phyloP scores from a whole-genome alignment of 345 rosid genomes.

The Populus deltoides region DNA sequence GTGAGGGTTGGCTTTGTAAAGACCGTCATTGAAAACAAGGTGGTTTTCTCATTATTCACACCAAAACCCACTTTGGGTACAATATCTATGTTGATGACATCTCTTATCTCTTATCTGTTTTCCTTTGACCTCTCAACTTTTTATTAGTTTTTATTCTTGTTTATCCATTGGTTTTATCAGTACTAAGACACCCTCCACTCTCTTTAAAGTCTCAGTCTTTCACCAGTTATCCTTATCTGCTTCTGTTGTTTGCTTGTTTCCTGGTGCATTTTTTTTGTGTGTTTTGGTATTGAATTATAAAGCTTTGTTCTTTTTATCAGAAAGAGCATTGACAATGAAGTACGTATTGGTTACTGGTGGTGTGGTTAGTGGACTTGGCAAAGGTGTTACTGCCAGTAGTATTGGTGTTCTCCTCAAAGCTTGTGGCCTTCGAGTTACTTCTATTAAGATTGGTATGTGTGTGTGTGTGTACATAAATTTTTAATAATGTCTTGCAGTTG shows the following conservation, averaged over 20 bases:
- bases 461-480: background rate
- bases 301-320: background rate
- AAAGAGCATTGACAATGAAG: conserved; percentile 17
- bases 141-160: conserved; percentile 1
- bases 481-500: background rate
- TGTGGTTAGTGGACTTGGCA: conserved; percentile 36
- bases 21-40: conserved; percentile 17
- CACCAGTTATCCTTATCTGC: background rate
- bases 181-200: background rate
- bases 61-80: background rate
- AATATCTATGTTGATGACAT: background rate
- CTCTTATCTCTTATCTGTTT: conserved; percentile 4
- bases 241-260: background rate
- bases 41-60: conserved; percentile 14
- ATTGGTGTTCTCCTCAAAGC: conserved; percentile 31
- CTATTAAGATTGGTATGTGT: conserved; percentile 26
- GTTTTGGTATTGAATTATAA: background rate
- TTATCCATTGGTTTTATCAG: conserved; percentile 14
- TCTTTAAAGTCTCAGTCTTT: background rate
- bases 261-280: background rate
- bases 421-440: conserved; percentile 33
- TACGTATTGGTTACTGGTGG: conserved; percentile 34
- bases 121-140: background rate
- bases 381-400: conserved; percentile 35
- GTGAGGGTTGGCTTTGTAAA: conserved; percentile 32